Evolutionary conservation across 129 eudicot species (phyloP), one percentile per base, ranked within the genome.

Genomic region (Artemisia annua): DNA sequence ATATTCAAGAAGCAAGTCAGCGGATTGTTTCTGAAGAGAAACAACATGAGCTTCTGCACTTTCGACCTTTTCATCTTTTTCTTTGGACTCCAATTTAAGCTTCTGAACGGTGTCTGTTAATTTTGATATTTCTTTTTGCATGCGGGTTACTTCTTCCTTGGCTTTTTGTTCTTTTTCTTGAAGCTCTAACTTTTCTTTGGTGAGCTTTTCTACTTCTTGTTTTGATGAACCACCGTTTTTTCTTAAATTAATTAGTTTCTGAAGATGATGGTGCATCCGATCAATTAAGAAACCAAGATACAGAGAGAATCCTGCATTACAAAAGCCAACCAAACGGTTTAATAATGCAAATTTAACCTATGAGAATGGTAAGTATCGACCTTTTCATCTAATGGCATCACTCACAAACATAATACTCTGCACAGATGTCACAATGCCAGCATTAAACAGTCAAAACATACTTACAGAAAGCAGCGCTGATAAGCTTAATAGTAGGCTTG

Each of bases 1-100:
- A 65, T 93, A 93, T 71, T 93, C 97, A 7, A 93, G 90, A 73
- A 93, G 98, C 67, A 93, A 81, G 81, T 93, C 98, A 7, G 98
- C 96, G 48, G 96, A 86, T 77, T 93, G 98, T 82, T 90, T 93
- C 72, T 93, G 98, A 18, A 93, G 95, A 61, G 98, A 79, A 65
- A 83, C 81, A 22, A 93, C 98, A 70, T 93, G 97, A 72, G 84
- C 88, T 80, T 89, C 98, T 3, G 97, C 98, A 7, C 87, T 88
- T 73, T 84, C 92, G 48, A 93, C 78, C 71, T 78, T 66, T 70
- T 75, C 87, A 80, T 89, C 96, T 75, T 93, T 93, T 70, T 87
- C 89, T 50, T 76, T 77, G 2, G 85, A 82, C 63, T 86, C 98
- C 68, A 61, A 14, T 76, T 86, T 93, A 9, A 85, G 60, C 81